Evolutionary conservation across 352 stramenopile genomes (phyloP).

Genomic region (Pythium brachiatum): DNA sequence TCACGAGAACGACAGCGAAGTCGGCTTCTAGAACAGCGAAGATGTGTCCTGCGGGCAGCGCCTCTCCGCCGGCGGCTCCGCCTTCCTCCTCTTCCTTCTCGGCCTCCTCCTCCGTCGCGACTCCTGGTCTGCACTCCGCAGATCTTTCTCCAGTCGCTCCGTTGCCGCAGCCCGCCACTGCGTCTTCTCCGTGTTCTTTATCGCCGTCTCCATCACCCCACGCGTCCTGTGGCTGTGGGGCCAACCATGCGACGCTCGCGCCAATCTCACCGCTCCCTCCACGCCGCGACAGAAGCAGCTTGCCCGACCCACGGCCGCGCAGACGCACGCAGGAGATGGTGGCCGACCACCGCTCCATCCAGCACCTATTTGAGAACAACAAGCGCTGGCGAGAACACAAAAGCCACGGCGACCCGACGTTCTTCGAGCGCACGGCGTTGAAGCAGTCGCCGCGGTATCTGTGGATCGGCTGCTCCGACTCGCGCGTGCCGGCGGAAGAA

Average conservation of each 20-base stretch:
- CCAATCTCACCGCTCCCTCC: constrained; percentile 3
- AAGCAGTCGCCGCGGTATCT: constrained; percentile 70
- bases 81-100: not conserved
- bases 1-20: not conserved
- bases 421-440: constrained; percentile 47
- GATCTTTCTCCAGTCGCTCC: not conserved
- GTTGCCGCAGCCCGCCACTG: not conserved
- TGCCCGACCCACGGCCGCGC: constrained; percentile 18
- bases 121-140: not conserved
- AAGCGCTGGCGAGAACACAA: constrained; percentile 43
- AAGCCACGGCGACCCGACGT: constrained; percentile 37
- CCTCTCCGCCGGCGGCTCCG: not conserved
- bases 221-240: not conserved
- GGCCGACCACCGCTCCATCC: constrained; percentile 37
- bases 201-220: not conserved
- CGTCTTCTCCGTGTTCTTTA: too few relatives aligned
- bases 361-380: constrained; percentile 50
- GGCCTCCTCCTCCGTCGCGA: not conserved
- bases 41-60: constrained; percentile 11
- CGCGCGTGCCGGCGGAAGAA: constrained; percentile 62
- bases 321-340: constrained; percentile 27
- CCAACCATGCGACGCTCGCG: not conserved
- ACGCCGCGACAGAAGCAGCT: not conserved
- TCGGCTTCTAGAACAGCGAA: not conserved
- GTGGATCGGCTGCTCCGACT: constrained; percentile 79